Evolutionary conservation across 2,329 filamentous ascomycete genomes (phyloP).

Genomic region (Arthroderma uncinatum): DNA sequence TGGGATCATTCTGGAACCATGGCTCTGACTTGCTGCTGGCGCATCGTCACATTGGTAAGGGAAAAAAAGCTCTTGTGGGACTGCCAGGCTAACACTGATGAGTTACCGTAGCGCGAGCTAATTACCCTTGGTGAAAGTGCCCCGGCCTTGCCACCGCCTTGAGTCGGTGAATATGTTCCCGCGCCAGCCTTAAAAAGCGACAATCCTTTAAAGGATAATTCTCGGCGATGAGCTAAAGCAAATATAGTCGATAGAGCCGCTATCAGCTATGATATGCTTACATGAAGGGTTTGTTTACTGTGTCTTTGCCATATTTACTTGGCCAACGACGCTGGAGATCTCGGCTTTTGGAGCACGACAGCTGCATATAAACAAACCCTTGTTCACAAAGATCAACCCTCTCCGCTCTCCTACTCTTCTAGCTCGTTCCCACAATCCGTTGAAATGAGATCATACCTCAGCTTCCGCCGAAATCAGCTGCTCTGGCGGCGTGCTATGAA

Average conservation of each 20-base stretch:
- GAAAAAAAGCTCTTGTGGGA: not conserved
- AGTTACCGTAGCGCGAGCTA: not conserved
- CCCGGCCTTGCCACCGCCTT: not conserved
- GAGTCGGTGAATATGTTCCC: not conserved
- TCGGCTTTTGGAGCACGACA: not conserved
- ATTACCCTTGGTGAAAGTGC: not conserved
- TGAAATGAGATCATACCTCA: not conserved
- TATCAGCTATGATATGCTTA: not conserved
- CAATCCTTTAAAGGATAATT: not conserved
- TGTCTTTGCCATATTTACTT: not conserved
- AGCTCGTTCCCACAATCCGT: not conserved
- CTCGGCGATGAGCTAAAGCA: not conserved
- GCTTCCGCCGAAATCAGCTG: not conserved
- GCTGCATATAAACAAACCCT: not conserved
- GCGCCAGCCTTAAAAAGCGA: not conserved
- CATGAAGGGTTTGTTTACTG: not conserved
- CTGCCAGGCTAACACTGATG: not conserved
- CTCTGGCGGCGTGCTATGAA: not conserved
- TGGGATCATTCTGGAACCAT: not conserved
- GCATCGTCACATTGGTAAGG: not conserved
- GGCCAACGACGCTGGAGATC: not conserved
- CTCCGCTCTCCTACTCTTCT: not conserved
- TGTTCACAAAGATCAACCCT: not conserved
- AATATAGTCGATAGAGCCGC: not conserved
- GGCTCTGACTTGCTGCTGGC: not conserved